These are phyloP conservation scores for Mallotus repandus DNA, from an alignment of 441 rosid genomes.

Conservation along the genomic window DNA sequence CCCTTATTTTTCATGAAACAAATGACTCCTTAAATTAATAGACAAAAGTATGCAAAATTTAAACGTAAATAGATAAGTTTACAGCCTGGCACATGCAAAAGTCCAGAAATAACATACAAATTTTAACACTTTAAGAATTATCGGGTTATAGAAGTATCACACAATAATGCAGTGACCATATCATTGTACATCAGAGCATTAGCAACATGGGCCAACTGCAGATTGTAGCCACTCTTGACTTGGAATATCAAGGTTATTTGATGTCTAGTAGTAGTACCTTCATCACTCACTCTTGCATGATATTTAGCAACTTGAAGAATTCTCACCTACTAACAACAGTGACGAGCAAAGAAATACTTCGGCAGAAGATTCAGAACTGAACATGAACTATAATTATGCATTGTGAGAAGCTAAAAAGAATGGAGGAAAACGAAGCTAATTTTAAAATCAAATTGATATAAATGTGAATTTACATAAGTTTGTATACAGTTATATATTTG, in stretches of 20 bases:
- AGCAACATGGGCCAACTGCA: background rate
- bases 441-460: background rate
- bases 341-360: background rate
- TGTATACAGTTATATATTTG: too few species aligned
- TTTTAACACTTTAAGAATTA: too few species aligned
- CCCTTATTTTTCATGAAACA: too few species aligned
- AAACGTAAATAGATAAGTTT: background rate
- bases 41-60: background rate
- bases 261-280: background rate
- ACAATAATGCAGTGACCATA: too few species aligned
- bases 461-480: background rate
- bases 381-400: background rate
- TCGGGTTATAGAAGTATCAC: too few species aligned
- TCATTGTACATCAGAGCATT: background rate
- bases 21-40: background rate
- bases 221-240: background rate
- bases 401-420: background rate
- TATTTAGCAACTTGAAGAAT: background rate
- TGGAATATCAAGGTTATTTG: too few species aligned
- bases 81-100: background rate
- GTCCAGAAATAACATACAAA: too few species aligned
- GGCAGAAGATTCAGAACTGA: background rate
- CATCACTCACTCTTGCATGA: background rate
- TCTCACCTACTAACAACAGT: background rate
- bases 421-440: background rate